Base-by-base conservation (phyloP, 208 protist genomes). In the Strigomonas culicis region DNA sequence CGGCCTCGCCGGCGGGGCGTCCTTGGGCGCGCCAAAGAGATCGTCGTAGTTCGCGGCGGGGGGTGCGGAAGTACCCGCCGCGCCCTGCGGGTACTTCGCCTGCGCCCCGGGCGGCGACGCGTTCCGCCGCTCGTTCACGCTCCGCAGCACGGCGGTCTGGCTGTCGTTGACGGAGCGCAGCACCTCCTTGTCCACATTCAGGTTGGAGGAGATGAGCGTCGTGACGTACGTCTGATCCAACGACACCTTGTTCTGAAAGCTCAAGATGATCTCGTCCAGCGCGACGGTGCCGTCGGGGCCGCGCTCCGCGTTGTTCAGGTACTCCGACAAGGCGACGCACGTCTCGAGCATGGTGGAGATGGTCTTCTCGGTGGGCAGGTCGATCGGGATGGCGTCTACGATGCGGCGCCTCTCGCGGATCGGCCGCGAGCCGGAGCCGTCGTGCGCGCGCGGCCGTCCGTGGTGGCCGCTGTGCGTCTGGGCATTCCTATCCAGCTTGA, bases 291-390 rank as follows among this genome's bases (percentile, higher is more conserved):
- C 75, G 13, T 85, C 75, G 10, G 55, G 32, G 28, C 72, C 44
- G 51, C 75, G 65, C 41, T 73, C 76, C 8, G 73, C 70, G 59
- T 88, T 88, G 59, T 81, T 74, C 11, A 92, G 63, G 66, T 91
- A 92, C 80, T 95, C 88, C 34, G 84, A 80, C 46, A 95, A 75
- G 22, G 81, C 74, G 43, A 87, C 74, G 66, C 85, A 92, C 21
- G 70, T 74, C 24, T 95, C 88, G 22, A 95, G 74, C 88, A 95
- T 95, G 15, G 68, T 67, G 1, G 83, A 67, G 21, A 95, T 46
- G 21, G 66, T 66, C 39, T 80, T 77, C n/a, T 84, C 62, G 4
- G 66, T 88, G 19, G 88, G 88, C 1, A 88, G 61, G 25, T 84
- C 58, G 52, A 95, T 66, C 1, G 80, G 72, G 41, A 92, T 80